These are phyloP conservation scores for Odonthalia washingtoniensis DNA, from an alignment of 31 red algal species.

Conservation along the genomic window DNA sequence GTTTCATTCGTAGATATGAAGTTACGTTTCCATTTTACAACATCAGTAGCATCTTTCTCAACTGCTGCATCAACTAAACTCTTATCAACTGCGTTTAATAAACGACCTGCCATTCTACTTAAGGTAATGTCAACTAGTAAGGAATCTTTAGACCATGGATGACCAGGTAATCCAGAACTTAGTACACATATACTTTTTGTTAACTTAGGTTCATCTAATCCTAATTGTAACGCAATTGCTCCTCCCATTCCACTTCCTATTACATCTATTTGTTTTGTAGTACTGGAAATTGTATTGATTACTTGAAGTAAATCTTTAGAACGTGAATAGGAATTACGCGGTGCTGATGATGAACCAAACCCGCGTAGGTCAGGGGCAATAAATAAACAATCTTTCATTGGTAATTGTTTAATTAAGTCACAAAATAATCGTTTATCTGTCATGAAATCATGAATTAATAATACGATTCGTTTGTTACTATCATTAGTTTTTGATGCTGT, in stretches of 20 bases:
- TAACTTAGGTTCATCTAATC: neutral
- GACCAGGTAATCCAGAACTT: constrained; percentile 53
- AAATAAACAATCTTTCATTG: neutral
- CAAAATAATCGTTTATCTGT: constrained; percentile 66
- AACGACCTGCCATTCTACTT: constrained; percentile 30
- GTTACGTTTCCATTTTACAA: constrained; percentile 56
- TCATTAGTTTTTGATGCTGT: neutral
- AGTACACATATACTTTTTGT: constrained; percentile 33
- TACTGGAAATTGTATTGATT: neutral
- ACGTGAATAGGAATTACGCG: constrained; percentile 45
- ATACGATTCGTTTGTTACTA: neutral
- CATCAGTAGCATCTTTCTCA: constrained; percentile 20
- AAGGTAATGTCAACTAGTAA: constrained; percentile 56
- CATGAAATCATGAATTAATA: constrained; percentile 76
- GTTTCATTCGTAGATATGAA: constrained; percentile 49
- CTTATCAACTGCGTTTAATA: constrained; percentile 25
- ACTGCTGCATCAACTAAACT: neutral
- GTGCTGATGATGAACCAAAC: constrained; percentile 48
- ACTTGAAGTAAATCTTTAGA: constrained; percentile 53
- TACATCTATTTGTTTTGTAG: constrained; percentile 37
- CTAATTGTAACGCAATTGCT: constrained; percentile 56
- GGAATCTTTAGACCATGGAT: constrained; percentile 39
- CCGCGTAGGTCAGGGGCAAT: constrained; percentile 64
- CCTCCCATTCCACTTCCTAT: constrained; percentile 64
- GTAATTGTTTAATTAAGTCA: constrained; percentile 7